Percentiles rank a stretch among this genome's conserved stretches.
Conservation (phyloP, 2,329 filamentous ascomycete species). For the Drechslera avenae region DNA sequence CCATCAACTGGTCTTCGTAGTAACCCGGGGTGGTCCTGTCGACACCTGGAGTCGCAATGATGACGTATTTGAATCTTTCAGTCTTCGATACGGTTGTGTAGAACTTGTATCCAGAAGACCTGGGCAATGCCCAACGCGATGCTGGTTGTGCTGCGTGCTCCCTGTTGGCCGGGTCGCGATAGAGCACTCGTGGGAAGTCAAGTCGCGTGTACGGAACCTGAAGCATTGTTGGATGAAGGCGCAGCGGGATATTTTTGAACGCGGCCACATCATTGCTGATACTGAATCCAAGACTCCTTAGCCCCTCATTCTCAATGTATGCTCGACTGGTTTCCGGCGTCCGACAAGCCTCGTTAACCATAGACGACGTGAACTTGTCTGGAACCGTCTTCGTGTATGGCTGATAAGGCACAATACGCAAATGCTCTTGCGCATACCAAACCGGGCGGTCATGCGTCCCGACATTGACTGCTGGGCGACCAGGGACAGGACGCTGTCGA, state of each 20-base stretch:
- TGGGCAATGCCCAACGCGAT: too few relatives aligned
- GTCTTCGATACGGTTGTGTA: too few relatives aligned
- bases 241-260: not conserved
- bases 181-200: not conserved
- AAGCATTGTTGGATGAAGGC: not conserved
- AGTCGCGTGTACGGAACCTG: not conserved
- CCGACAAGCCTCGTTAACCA: constrained; percentile 22
- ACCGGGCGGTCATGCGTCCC: constrained; percentile 8
- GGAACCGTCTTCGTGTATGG: constrained; percentile 22
- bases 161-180: not conserved
- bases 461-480: constrained; percentile 6
- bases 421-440: constrained; percentile 13
- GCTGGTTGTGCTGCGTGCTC: too few relatives aligned
- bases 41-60: too few relatives aligned
- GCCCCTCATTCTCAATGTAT: constrained; percentile 26
- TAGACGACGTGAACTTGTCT: constrained; percentile 12
- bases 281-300: constrained; percentile 16
- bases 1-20: too few relatives aligned
- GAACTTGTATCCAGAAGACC: too few relatives aligned
- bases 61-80: too few relatives aligned
- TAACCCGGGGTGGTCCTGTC: too few relatives aligned
- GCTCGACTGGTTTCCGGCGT: constrained; percentile 10
- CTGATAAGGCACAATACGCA: constrained; percentile 27
- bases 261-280: too few relatives aligned
- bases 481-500: too few relatives aligned